phyloP scores from a whole-genome alignment of 768 basidiomycete genomes.

The Mycena capillaripes region DNA sequence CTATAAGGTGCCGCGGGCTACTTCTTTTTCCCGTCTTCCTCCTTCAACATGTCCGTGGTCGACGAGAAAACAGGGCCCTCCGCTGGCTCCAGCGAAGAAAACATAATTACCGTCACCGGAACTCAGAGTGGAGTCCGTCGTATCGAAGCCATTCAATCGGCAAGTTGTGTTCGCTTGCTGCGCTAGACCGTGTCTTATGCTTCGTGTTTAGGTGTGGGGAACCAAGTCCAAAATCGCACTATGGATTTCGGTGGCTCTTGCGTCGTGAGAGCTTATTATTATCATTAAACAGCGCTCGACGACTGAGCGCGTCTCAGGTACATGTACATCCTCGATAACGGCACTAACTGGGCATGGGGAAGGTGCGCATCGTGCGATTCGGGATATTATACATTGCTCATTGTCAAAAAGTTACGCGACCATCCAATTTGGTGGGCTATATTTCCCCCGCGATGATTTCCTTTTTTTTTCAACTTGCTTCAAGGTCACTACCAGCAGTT shows the following conservation, averaged over 20 bases:
- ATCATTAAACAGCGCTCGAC: not conserved
- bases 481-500: constrained; percentile 36
- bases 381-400: not conserved
- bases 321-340: constrained; percentile 32
- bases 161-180: not conserved
- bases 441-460: not conserved
- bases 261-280: constrained; percentile 26
- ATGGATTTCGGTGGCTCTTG: constrained; percentile 36
- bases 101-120: constrained; percentile 25
- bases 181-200: not conserved
- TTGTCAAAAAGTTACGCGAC: constrained; percentile 26
- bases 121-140: constrained; percentile 34
- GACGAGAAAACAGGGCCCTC: constrained; percentile 28
- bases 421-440: constrained; percentile 32
- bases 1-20: not conserved
- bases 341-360: constrained; percentile 39
- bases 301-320: constrained; percentile 16
- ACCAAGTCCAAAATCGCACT: constrained; percentile 35
- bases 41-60: constrained; percentile 16
- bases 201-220: constrained; percentile 32
- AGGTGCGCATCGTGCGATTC: constrained; percentile 17
- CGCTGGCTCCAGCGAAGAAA: constrained; percentile 22
- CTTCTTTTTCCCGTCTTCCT: constrained; percentile 1
- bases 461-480: not conserved
- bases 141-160: constrained; percentile 36